Conservation (phyloP, 1,284 basidiomycete species). For the Stygiomarasmius scandens region DNA sequence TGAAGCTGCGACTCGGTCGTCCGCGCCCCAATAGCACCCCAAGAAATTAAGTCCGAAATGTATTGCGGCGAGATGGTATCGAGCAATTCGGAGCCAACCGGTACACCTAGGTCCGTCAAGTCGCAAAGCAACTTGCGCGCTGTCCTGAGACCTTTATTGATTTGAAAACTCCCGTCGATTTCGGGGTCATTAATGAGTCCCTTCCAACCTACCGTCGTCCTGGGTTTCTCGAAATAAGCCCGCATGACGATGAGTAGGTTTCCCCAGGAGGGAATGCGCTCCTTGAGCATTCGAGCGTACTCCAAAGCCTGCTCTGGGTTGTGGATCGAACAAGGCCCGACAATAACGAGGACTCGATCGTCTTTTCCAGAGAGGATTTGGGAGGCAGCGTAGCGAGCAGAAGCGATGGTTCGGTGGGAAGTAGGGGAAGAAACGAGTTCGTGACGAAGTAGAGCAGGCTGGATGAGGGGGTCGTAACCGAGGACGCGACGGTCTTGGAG, state of each 20-base stretch:
- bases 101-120: slow-evolving; percentile 85
- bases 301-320: slow-evolving; percentile 86
- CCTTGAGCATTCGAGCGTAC: slow-evolving; percentile 81
- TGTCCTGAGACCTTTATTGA: slow-evolving; percentile 92
- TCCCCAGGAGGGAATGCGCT: slow-evolving; percentile 65
- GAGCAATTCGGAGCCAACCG: slow-evolving; percentile 94
- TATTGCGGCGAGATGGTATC: slow-evolving; percentile 92
- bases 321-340: slow-evolving; percentile 97
- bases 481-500: slow-evolving; percentile 78
- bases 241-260: slow-evolving; percentile 94
- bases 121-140: slow-evolving; percentile 90
- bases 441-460: slow-evolving; percentile 86
- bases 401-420: slow-evolving; percentile 73
- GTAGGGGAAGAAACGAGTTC: slow-evolving; percentile 70
- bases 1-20: slow-evolving; percentile 96
- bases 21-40: slow-evolving; percentile 97
- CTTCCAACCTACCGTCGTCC: slow-evolving; percentile 90
- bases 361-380: slow-evolving; percentile 82
- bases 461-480: slow-evolving; percentile 90
- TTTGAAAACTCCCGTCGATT: slow-evolving; percentile 92
- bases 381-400: slow-evolving; percentile 75
- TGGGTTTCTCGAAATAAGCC: slow-evolving; percentile 93
- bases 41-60: slow-evolving; percentile 82
- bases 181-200: slow-evolving; percentile 90
- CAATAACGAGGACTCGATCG: slow-evolving; percentile 85